Conservation (phyloP, 2,329 filamentous ascomycete genomes). For the Colletotrichum paranaense region DNA sequence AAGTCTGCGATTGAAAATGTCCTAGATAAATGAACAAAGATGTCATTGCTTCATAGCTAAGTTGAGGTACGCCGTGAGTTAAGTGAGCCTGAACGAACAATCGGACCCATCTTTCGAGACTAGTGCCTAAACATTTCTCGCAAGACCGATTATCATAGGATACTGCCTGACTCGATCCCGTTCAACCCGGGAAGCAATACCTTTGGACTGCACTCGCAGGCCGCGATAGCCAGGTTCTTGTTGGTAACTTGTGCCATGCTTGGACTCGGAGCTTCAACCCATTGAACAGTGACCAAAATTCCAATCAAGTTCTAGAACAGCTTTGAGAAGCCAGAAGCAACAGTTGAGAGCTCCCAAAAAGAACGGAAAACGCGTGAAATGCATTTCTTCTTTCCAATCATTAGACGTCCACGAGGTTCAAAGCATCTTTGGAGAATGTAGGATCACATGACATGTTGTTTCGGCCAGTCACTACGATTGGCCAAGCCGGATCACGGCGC, state of each 20-base stretch:
- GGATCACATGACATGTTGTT: background rate
- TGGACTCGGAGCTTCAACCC: background rate
- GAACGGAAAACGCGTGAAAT: too few relatives aligned
- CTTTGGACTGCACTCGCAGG: background rate
- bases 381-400: too few relatives aligned
- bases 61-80: too few relatives aligned
- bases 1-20: too few relatives aligned
- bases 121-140: too few relatives aligned
- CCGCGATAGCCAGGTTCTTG: background rate
- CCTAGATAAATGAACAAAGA: too few relatives aligned
- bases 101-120: too few relatives aligned
- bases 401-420: background rate
- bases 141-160: background rate
- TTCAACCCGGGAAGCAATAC: background rate
- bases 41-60: too few relatives aligned
- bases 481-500: slow-evolving; percentile 1
- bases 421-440: background rate
- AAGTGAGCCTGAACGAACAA: too few relatives aligned
- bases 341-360: background rate
- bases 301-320: background rate
- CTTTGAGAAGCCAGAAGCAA: background rate
- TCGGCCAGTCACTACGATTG: background rate
- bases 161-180: background rate
- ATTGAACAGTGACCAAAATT: background rate
- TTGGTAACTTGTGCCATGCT: background rate